Evolutionary conservation across 164 flowering plant species (phyloP).

Genomic region (Brasenia schreberi): DNA sequence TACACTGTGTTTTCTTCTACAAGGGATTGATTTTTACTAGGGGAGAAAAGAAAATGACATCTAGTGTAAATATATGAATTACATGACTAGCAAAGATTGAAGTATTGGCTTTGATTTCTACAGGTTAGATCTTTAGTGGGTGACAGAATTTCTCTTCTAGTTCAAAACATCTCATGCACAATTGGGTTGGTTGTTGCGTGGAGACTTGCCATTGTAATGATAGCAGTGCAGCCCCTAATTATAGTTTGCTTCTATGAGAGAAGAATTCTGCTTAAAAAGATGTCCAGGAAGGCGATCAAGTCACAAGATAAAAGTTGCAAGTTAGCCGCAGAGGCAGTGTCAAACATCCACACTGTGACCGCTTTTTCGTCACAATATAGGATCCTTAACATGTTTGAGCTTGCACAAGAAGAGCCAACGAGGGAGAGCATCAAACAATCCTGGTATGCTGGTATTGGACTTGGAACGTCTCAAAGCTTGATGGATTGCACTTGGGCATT

Average conservation of each 20-base stretch:
- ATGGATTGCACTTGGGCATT: slow-evolving; percentile 54
- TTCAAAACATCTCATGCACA: slow-evolving; percentile 57
- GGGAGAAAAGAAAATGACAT: too few relatives aligned
- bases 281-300: slow-evolving; percentile 56
- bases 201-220: slow-evolving; percentile 71
- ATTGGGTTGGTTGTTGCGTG: slow-evolving; percentile 70
- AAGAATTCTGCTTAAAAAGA: slow-evolving; percentile 39
- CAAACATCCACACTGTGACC: slow-evolving; percentile 60
- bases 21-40: too few relatives aligned
- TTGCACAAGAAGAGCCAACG: slow-evolving; percentile 50
- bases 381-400: slow-evolving; percentile 47
- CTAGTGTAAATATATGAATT: too few relatives aligned
- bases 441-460: slow-evolving; percentile 70
- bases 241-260: slow-evolving; percentile 49
- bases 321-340: slow-evolving; percentile 77
- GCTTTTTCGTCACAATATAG: slow-evolving; percentile 73
- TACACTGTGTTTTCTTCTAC: too few relatives aligned
- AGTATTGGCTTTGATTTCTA: not conserved
- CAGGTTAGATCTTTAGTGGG: slow-evolving; percentile 51
- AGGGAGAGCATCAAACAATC: slow-evolving; percentile 53
- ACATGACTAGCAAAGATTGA: too few relatives aligned
- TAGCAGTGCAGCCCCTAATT: slow-evolving; percentile 71
- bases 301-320: slow-evolving; percentile 69
- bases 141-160: slow-evolving; percentile 53
- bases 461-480: slow-evolving; percentile 47